Percentiles rank a stretch among this genome's conserved stretches.
Evolutionary conservation across 2,329 filamentous ascomycete genomes (phyloP).

Genomic region (Penicillium oxalicum): DNA sequence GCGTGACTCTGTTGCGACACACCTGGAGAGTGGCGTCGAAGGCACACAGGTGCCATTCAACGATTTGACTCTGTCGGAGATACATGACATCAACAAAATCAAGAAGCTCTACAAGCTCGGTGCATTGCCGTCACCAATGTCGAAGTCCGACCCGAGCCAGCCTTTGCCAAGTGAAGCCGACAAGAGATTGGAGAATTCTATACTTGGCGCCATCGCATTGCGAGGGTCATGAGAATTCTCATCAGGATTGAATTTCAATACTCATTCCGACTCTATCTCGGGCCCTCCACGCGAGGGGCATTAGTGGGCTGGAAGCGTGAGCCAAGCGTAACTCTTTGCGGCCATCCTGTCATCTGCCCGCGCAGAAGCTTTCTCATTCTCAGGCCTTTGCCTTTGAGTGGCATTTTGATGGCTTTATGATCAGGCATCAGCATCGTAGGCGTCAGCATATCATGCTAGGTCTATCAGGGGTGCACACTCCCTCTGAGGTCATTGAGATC

Average conservation of each 20-base stretch:
- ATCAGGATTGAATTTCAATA: neutral
- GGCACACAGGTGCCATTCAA: conserved; percentile 56
- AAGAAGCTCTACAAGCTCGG: conserved; percentile 85
- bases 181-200: conserved; percentile 55
- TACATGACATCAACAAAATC: conserved; percentile 63
- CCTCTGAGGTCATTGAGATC: too few species aligned
- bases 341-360: too few species aligned
- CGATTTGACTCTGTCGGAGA: conserved; percentile 55
- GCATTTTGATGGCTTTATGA: too few species aligned
- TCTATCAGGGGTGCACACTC: too few species aligned
- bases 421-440: too few species aligned
- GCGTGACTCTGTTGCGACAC: conserved; percentile 48
- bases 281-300: too few species aligned
- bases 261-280: too few species aligned
- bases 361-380: too few species aligned
- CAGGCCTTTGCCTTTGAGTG: too few species aligned
- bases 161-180: conserved; percentile 17
- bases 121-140: conserved; percentile 43
- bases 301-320: too few species aligned
- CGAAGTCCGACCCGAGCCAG: conserved; percentile 13
- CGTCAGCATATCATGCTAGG: too few species aligned
- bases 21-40: conserved; percentile 58
- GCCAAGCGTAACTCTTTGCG: too few species aligned
- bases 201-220: conserved; percentile 73
- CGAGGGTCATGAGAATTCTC: conserved; percentile 48